Conservation (phyloP, 2,329 filamentous ascomycete genomes). For the Fusarium sp. region DNA sequence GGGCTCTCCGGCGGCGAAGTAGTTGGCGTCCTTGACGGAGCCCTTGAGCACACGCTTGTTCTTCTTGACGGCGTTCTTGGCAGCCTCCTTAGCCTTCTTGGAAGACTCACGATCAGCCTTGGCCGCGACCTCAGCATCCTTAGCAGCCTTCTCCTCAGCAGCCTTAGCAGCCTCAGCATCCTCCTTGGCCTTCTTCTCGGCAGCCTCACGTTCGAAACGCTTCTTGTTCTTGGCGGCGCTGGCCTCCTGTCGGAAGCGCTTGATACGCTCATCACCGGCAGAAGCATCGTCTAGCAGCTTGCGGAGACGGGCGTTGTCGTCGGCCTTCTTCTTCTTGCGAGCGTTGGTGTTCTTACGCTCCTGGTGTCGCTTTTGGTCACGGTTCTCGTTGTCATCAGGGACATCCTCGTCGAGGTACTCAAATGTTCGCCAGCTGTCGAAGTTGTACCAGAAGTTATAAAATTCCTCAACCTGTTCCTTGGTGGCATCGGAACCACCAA, state of each 20-base stretch:
- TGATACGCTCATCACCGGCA: conserved; percentile 92
- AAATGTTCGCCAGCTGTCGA: conserved; percentile 97
- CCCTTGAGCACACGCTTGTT: conserved; percentile 98
- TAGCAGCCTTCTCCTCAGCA: conserved; percentile 82
- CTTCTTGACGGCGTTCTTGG: conserved; percentile 99
- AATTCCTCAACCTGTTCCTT: conserved; percentile 94
- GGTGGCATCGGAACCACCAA: conserved; percentile 86
- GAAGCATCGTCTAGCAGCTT: conserved; percentile 90
- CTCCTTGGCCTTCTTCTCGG: conserved; percentile 87
- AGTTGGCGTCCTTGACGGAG: conserved; percentile 97
- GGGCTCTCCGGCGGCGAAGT: conserved; percentile 84
- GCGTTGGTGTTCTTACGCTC: conserved; percentile 99
- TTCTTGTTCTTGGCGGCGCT: conserved; percentile 98
- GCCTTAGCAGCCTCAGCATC: conserved; percentile 87
- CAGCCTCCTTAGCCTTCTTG: conserved; percentile 99
- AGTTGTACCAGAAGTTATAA: conserved; percentile 99
- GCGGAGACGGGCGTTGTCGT: conserved; percentile 92
- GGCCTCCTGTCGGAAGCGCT: conserved; percentile 93
- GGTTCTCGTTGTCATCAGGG: conserved; percentile 98
- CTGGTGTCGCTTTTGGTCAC: conserved; percentile 97
- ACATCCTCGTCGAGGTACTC: conserved; percentile 99
- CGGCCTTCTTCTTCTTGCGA: conserved; percentile 99
- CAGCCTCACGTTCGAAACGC: conserved; percentile 88
- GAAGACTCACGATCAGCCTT: conserved; percentile 84
- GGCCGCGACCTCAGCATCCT: conserved; percentile 87